Evolutionary conservation across 148 eudicot genomes (phyloP).

Genomic region (Selenicereus undatus): DNA sequence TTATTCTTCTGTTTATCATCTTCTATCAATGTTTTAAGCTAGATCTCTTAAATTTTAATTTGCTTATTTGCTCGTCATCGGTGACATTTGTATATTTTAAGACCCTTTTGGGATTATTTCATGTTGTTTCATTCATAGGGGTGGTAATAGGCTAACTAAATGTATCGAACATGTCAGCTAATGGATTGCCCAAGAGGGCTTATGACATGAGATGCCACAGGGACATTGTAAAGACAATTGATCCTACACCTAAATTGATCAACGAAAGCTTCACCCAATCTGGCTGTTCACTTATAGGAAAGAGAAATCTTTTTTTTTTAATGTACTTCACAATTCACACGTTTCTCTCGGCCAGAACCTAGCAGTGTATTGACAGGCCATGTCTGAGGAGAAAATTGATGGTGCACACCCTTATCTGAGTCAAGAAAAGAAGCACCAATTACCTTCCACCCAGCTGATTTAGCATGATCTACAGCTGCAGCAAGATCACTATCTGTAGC

Average conservation of each 20-base stretch:
- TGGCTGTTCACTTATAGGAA: neutral
- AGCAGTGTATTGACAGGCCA: neutral
- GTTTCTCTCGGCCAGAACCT: neutral
- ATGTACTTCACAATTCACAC: neutral
- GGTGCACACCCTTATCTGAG: neutral
- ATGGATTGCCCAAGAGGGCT: too few relatives aligned
- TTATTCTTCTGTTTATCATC: neutral
- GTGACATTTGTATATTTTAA: neutral
- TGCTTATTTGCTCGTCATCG: too few relatives aligned
- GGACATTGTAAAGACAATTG: neutral
- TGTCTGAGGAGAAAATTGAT: neutral
- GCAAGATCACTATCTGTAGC: constrained; percentile 87
- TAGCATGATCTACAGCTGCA: constrained; percentile 97
- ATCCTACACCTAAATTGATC: neutral
- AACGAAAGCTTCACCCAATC: neutral
- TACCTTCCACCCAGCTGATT: constrained; percentile 89
- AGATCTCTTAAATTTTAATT: neutral
- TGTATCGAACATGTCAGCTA: neutral
- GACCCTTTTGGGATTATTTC: neutral
- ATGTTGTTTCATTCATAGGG: neutral
- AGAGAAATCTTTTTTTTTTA: neutral
- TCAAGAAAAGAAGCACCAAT: constrained; percentile 8
- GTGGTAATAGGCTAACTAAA: neutral
- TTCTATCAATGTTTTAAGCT: neutral
- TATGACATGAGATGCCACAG: too few relatives aligned